Percentiles rank a stretch among this genome's conserved stretches.
Conservation (phyloP, 768 basidiomycete species). For the Epithele typhae region DNA sequence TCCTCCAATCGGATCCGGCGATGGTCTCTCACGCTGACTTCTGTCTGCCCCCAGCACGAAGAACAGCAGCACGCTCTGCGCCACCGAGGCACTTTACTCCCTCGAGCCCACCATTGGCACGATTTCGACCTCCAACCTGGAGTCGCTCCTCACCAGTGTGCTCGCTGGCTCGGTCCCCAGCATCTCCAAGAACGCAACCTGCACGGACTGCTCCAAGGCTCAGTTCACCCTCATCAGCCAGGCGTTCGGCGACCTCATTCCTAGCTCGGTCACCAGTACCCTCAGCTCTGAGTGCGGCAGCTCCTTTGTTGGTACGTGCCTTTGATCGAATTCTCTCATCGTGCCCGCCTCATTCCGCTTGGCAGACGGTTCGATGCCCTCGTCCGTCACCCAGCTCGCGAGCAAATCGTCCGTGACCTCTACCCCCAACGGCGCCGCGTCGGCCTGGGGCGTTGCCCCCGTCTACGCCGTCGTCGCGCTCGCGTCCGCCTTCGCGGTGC, state of each 20-base stretch:
- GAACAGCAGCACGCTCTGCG: slow-evolving; percentile 43
- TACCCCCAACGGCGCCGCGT: slow-evolving; percentile 7
- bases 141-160: slow-evolving; percentile 12
- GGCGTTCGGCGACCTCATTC: slow-evolving; percentile 19
- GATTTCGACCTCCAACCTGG: slow-evolving; percentile 20
- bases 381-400: slow-evolving; percentile 24
- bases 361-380: slow-evolving; percentile 25
- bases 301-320: slow-evolving; percentile 25
- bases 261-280: slow-evolving; percentile 10
- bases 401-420: slow-evolving; percentile 8
- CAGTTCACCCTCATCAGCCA: slow-evolving; percentile 25
- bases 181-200: slow-evolving; percentile 22
- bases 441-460: slow-evolving; percentile 6
- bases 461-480: slow-evolving; percentile 12
- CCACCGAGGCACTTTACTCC: slow-evolving; percentile 51
- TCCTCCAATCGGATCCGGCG: no score
- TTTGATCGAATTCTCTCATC: background rate
- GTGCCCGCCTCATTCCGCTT: background rate
- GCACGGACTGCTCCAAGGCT: slow-evolving; percentile 32
- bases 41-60: slow-evolving; percentile 25
- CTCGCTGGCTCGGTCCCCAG: slow-evolving; percentile 12
- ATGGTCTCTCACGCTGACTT: background rate
- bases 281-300: slow-evolving; percentile 25
- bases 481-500: slow-evolving; percentile 17
- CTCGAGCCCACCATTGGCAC: slow-evolving; percentile 38